Base-by-base conservation (phyloP, 805 yeast genomes). In the Candida coleopterorum region DNA sequence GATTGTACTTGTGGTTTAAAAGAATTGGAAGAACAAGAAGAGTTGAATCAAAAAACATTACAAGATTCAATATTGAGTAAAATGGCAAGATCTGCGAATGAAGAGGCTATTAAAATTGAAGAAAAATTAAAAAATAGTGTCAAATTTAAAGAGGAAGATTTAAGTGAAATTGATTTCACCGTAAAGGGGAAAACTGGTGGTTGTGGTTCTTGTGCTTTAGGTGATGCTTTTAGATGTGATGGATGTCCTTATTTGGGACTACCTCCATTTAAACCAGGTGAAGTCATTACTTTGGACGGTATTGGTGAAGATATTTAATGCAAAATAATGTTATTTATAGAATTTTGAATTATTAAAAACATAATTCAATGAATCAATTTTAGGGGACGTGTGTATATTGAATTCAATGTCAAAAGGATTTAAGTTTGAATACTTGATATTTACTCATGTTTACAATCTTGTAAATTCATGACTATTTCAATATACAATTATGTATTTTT, bases 191-290 rank as follows among this genome's bases (percentile, higher is more conserved):
- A 90, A 54, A 83, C 95, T 9, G 97, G 97, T 23, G 96, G 97
- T 3, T 93, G 99, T 66, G 96, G 96, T 18, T 85, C 95, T 9
- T 93, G 99, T 64, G 81, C 97, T 0, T 72, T 93, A 34, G 99
- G 99, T 29, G 99, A 93, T 60, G 98, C 98, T 0, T 93, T 93
- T 66, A 72, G 99, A 54, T 93, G 99, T 60, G 95, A 89, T 48
- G 97, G 97, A 2, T 93, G 99, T 64, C 99, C 99, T 26, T 93
- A 81, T 62, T 67, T 93, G 47, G 99, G 99, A 0, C 69, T 93
- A 31, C 99, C 99, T 11, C 97, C 99, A 3, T 93, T 93, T 74
- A 88, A 88, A 62, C 98, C 97, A 1, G 99, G 99, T 35, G 95
- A 93, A 64, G 80, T 80, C 9, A 79, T 93, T 37, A 79, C 82